These are phyloP conservation scores for Vitis hybrid DNA, from an alignment of 177 flowering plant genomes.

Conservation along the genomic window DNA sequence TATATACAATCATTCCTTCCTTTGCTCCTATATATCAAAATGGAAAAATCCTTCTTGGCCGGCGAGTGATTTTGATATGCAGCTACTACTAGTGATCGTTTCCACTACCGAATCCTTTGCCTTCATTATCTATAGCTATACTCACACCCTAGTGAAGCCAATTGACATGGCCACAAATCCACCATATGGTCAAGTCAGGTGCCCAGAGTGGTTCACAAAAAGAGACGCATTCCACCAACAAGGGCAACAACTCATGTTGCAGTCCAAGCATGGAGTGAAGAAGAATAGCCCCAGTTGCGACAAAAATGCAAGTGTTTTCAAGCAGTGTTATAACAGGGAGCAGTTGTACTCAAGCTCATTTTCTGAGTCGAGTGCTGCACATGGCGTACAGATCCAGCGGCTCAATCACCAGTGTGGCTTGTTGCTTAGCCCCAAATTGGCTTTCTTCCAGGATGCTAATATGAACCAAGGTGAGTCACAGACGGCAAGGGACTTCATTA, in stretches of 20 bases:
- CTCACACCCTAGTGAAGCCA: too few species aligned
- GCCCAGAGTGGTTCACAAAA: too few species aligned
- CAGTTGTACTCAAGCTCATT: conserved; percentile 22
- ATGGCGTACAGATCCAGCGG: neutral
- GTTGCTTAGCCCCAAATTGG: conserved; percentile 20
- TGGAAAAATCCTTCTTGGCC: too few species aligned
- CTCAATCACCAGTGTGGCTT: conserved; percentile 10
- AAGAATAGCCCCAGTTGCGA: conserved; percentile 4
- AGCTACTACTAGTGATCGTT: too few species aligned
- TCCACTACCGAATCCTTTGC: too few species aligned
- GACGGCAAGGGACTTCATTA: neutral
- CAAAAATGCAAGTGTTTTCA: conserved; percentile 8
- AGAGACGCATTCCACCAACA: too few species aligned
- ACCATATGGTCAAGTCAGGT: too few species aligned
- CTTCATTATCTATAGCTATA: too few species aligned
- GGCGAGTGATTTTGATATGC: too few species aligned
- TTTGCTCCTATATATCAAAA: too few species aligned
- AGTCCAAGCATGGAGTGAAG: conserved; percentile 23
- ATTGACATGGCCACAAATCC: too few species aligned
- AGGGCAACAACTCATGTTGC: conserved; percentile 20
- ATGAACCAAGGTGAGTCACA: conserved; percentile 15
- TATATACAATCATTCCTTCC: too few species aligned
- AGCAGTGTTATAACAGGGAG: conserved; percentile 8
- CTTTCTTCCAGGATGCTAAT: conserved; percentile 13
- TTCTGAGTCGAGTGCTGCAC: conserved; percentile 2